Conservation (phyloP, 2,329 filamentous ascomycete genomes). For the Fragosphaeria purpurea region DNA sequence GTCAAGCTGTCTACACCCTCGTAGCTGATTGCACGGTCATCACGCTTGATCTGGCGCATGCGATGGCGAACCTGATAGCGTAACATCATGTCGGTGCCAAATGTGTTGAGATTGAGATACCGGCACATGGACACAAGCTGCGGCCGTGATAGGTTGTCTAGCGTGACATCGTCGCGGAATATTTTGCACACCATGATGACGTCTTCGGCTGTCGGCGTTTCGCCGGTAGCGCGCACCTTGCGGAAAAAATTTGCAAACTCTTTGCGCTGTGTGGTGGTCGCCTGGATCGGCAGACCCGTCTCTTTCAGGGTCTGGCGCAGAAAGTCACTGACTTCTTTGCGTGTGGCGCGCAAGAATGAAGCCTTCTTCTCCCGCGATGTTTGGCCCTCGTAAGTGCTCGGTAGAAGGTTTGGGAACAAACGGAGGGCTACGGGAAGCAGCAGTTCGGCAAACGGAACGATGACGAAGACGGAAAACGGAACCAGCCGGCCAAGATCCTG, state of each 20-base stretch:
- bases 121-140: constrained; percentile 96
- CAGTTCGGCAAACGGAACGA: constrained; percentile 91
- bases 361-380: constrained; percentile 87
- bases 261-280: constrained; percentile 75
- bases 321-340: constrained; percentile 90
- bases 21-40: constrained; percentile 87
- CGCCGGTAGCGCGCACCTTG: constrained; percentile 85
- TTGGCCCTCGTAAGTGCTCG: constrained; percentile 91
- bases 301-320: constrained; percentile 81
- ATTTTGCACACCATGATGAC: constrained; percentile 99
- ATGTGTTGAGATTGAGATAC: constrained; percentile 96
- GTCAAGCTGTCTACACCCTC: constrained; percentile 90
- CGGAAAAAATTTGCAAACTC: constrained; percentile 97
- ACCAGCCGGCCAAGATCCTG: constrained; percentile 87
- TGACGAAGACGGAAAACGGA: constrained; percentile 93
- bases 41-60: constrained; percentile 98
- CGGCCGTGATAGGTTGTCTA: constrained; percentile 92
- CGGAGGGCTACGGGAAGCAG: constrained; percentile 84
- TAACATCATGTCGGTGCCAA: constrained; percentile 95
- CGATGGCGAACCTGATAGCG: constrained; percentile 94
- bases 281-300: constrained; percentile 81
- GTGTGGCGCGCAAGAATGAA: constrained; percentile 65
- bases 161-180: constrained; percentile 93
- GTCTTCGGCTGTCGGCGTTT: constrained; percentile 77
- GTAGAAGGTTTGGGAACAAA: constrained; percentile 93